Conservation (phyloP, 2,329 filamentous ascomycete genomes). For the Akanthomyces uredinophilus region DNA sequence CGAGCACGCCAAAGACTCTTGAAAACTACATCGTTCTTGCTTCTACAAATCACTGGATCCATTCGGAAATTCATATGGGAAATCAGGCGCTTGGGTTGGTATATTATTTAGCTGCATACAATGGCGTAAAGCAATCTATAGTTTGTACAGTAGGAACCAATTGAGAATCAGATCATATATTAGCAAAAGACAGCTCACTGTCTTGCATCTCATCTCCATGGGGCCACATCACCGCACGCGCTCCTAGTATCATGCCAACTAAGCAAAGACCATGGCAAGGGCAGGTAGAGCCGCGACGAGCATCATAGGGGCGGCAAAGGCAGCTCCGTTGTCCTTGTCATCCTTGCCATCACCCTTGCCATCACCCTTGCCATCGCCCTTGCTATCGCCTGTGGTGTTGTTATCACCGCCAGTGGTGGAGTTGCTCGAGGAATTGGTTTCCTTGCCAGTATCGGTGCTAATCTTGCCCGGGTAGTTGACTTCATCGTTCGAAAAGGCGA, state of each 20-base stretch:
- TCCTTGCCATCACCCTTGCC: slow-evolving; percentile 14
- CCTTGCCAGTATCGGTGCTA: slow-evolving; percentile 30
- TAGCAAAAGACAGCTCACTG: background rate
- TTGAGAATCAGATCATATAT: slow-evolving; percentile 12
- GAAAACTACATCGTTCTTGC: background rate
- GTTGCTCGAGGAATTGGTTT: slow-evolving; percentile 19
- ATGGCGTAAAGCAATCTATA: slow-evolving; percentile 12
- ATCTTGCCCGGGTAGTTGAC: slow-evolving; percentile 44
- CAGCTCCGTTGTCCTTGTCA: slow-evolving; percentile 26
- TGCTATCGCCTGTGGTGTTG: slow-evolving; percentile 1
- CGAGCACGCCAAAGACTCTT: background rate
- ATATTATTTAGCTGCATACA: background rate
- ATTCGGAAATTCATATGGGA: background rate
- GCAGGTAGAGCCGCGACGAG: slow-evolving; percentile 31
- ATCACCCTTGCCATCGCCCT: background rate
- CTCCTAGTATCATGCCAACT: slow-evolving; percentile 15
- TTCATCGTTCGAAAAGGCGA: slow-evolving; percentile 38
- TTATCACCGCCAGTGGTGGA: slow-evolving; percentile 17
- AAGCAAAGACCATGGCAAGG: slow-evolving; percentile 31
- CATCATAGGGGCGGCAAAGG: slow-evolving; percentile 26
- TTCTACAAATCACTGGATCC: slow-evolving; percentile 2
- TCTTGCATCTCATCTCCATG: background rate
- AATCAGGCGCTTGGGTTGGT: slow-evolving; percentile 6
- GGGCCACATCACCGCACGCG: no score
- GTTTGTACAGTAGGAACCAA: slow-evolving; percentile 11